Conservation (phyloP, 140 eudicot species). For the Stevia rebaudiana region DNA sequence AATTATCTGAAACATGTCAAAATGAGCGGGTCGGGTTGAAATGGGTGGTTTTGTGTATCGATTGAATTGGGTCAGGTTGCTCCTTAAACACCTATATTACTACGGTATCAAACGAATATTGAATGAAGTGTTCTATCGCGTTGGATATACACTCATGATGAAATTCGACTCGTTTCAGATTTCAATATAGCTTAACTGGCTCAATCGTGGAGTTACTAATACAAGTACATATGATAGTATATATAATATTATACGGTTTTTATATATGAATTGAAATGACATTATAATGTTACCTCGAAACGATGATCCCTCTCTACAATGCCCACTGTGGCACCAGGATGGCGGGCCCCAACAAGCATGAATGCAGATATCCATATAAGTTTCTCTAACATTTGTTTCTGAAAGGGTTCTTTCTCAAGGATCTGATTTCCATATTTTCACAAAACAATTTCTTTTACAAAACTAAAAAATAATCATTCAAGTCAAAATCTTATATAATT, state of each 20-base stretch:
- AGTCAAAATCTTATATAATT: not conserved
- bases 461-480: not conserved
- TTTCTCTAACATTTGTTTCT: conserved; percentile 96
- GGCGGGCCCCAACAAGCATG: conserved; percentile 98
- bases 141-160: not conserved
- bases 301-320: conserved; percentile 77
- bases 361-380: conserved; percentile 96
- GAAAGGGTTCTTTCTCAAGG: conserved; percentile 74
- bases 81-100: not conserved
- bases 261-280: too few species aligned
- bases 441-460: not conserved
- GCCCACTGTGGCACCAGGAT: conserved; percentile 97
- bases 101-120: not conserved
- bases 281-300: conserved; percentile 54
- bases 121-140: not conserved
- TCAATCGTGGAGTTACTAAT: not conserved
- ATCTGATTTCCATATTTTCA: conserved; percentile 39
- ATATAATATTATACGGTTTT: too few species aligned
- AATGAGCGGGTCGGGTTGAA: not conserved
- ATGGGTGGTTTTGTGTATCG: not conserved
- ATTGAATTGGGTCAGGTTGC: not conserved
- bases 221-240: not conserved
- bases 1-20: conserved; percentile 46
- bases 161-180: not conserved
- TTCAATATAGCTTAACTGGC: not conserved